A percentile compares a stretch with the other conserved stretches of the same genome.
phyloP scores from a whole-genome alignment of 805 yeast species.

The Schwanniomyces polymorphus region DNA sequence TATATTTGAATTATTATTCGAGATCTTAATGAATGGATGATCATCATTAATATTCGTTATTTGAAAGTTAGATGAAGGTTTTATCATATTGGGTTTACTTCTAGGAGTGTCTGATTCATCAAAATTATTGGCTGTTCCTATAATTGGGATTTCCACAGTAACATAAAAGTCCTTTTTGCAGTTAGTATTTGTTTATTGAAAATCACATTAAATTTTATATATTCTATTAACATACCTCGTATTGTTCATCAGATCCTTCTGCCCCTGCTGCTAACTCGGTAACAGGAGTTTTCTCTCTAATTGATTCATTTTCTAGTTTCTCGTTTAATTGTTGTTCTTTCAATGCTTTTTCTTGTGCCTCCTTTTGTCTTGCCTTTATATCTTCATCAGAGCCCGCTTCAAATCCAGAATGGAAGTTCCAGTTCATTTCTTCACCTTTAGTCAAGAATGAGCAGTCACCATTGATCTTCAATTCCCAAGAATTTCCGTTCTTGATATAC shows the following conservation, averaged over 20 bases:
- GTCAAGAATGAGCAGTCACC: constrained; percentile 73
- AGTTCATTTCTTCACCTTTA: constrained; percentile 89
- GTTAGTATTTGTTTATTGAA: constrained; percentile 17
- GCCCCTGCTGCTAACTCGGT: constrained; percentile 14
- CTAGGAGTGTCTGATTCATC: constrained; percentile 7
- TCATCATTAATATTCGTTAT: constrained; percentile 31
- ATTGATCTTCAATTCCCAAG: constrained; percentile 66
- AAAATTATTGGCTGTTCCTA: constrained; percentile 10
- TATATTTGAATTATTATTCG: constrained; percentile 24
- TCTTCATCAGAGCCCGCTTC: constrained; percentile 94
- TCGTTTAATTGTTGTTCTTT: constrained; percentile 49
- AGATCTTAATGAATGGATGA: constrained; percentile 35
- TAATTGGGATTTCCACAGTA: constrained; percentile 31
- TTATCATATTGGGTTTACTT: constrained; percentile 25
- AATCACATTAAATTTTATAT: constrained; percentile 1
- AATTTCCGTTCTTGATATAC: constrained; percentile 30
- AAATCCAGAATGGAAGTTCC: constrained; percentile 75
- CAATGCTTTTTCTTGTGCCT: constrained; percentile 7
- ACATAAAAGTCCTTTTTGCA: constrained; percentile 32
- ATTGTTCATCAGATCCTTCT: constrained; percentile 16
- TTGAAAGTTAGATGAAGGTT: constrained; percentile 42
- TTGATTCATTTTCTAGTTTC: constrained; percentile 46
- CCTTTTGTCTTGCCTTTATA: constrained; percentile 51
- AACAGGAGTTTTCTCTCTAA: constrained; percentile 16
- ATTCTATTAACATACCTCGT: constrained; percentile 23